Percentiles rank a stretch among this genome's conserved stretches.
Conservation (phyloP, 2,329 filamentous ascomycete genomes). For the Stachybotrys chlorohalonatus region DNA sequence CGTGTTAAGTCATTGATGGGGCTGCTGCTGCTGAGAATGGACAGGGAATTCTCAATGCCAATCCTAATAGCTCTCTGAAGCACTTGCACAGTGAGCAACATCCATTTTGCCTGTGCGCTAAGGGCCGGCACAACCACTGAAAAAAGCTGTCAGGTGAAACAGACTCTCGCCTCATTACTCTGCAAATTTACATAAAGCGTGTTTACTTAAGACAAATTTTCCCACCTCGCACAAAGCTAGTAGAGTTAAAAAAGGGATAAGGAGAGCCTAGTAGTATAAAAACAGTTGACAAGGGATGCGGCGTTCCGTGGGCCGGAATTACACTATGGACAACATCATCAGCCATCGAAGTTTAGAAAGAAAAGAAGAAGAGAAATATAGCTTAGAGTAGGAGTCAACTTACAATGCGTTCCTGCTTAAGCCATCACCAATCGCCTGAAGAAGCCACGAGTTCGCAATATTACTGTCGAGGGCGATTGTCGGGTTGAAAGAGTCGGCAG, state of each 20-base stretch:
- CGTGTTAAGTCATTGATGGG: no score
- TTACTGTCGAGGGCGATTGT: neutral
- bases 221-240: conserved; percentile 1
- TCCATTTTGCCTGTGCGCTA: no score
- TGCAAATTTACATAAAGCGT: no score
- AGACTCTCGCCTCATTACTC: no score
- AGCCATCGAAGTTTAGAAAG: neutral
- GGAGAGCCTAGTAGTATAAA: neutral
- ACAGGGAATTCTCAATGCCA: no score
- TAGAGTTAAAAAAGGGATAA: neutral
- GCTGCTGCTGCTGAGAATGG: no score
- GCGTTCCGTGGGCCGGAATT: neutral
- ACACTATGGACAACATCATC: neutral
- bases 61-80: no score
- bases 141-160: no score
- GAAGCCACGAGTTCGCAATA: neutral
- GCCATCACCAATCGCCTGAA: neutral
- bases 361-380: neutral
- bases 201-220: neutral
- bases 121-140: no score
- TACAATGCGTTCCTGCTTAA: conserved; percentile 1
- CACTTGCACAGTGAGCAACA: no score
- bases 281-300: neutral
- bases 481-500: conserved; percentile 1
- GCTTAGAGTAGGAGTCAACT: conserved; percentile 1